Percentiles rank a stretch among this genome's conserved stretches.
These are phyloP conservation scores for Vaccinium corymbosum DNA, from an alignment of 148 eudicot species.

Conservation along the genomic window DNA sequence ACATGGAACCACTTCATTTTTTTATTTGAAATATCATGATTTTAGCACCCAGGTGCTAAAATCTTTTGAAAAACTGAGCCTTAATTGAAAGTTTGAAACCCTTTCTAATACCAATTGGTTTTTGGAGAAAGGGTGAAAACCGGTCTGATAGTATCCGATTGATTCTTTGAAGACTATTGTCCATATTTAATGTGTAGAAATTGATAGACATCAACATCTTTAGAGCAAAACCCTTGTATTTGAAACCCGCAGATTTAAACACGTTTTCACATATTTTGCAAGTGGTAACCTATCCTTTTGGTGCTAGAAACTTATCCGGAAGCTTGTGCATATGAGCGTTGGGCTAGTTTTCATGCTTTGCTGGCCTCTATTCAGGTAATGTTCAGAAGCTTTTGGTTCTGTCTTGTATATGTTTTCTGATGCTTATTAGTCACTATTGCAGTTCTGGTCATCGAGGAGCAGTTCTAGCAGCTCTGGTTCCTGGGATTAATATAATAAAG, in stretches of 20 bases:
- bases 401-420: slow-evolving; percentile 3
- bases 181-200: not conserved
- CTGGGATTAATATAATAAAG: slow-evolving; percentile 64
- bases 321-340: slow-evolving; percentile 78
- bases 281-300: not conserved
- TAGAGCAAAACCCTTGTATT: not conserved
- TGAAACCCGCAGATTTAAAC: not conserved
- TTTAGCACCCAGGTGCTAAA: too few relatives aligned
- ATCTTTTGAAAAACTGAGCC: too few relatives aligned
- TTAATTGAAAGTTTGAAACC: too few relatives aligned
- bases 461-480: slow-evolving; percentile 65
- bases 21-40: too few relatives aligned
- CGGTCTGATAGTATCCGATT: not conserved
- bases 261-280: not conserved
- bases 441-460: slow-evolving; percentile 60
- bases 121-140: too few relatives aligned
- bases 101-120: too few relatives aligned
- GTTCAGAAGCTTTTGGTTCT: slow-evolving; percentile 1
- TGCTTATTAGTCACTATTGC: slow-evolving; percentile 11
- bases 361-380: slow-evolving; percentile 97
- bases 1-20: too few relatives aligned
- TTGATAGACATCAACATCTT: not conserved
- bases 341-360: slow-evolving; percentile 92
- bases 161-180: not conserved
- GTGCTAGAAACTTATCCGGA: slow-evolving; percentile 76